Conservation (phyloP, 1,139 yeast species). For the Insectozyma bohioensis region DNA sequence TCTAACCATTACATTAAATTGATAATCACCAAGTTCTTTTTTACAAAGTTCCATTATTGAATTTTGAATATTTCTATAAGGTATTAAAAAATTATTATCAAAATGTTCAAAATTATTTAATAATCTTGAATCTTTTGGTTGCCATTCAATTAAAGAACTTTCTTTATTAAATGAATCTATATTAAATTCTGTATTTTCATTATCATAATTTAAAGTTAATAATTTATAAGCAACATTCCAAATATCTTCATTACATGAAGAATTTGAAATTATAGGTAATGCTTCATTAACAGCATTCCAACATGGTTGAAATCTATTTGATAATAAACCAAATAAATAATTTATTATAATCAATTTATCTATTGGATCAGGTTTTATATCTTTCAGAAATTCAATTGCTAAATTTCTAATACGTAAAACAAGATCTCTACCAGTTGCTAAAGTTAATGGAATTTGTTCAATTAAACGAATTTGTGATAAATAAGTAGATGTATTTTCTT, state of each 20-base stretch:
- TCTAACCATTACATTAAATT: slow-evolving; percentile 25
- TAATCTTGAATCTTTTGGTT: slow-evolving; percentile 31
- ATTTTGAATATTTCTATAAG: slow-evolving; percentile 20
- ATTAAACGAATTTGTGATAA: slow-evolving; percentile 50
- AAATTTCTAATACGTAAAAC: slow-evolving; percentile 67
- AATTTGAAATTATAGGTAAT: slow-evolving; percentile 47
- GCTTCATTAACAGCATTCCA: slow-evolving; percentile 76
- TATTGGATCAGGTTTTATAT: slow-evolving; percentile 30
- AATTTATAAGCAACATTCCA: slow-evolving; percentile 58
- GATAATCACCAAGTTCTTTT: slow-evolving; percentile 27
- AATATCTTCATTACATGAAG: slow-evolving; percentile 47
- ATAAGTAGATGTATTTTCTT: slow-evolving; percentile 26
- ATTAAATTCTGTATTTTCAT: slow-evolving; percentile 18
- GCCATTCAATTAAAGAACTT: slow-evolving; percentile 26
- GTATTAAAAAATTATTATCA: slow-evolving; percentile 21
- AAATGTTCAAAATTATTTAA: slow-evolving; percentile 25
- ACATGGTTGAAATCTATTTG: slow-evolving; percentile 78
- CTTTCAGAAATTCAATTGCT: slow-evolving; percentile 46
- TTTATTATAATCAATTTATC: slow-evolving; percentile 48
- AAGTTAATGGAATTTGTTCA: slow-evolving; percentile 70
- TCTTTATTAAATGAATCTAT: slow-evolving; percentile 21
- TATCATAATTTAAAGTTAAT: slow-evolving; percentile 31
- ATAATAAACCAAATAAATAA: slow-evolving; percentile 70
- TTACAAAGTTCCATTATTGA: slow-evolving; percentile 29
- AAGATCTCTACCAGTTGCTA: slow-evolving; percentile 75